Evolutionary conservation across 2,329 filamentous ascomycete species (phyloP), one percentile per base, ranked within the genome.

Genomic region (Arthrinium puccinioides): DNA sequence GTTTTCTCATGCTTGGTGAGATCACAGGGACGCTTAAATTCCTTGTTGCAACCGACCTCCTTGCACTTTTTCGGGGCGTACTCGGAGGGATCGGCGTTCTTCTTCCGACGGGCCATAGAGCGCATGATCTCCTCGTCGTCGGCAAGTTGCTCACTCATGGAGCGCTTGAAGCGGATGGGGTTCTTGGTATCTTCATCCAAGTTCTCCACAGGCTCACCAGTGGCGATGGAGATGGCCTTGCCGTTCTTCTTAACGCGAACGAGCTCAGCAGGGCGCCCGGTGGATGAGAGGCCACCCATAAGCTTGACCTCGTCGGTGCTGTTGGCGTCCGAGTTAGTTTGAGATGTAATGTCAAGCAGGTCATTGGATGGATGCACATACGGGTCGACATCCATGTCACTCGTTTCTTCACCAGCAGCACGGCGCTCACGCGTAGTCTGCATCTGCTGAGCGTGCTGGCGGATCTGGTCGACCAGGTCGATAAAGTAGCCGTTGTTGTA

Each of bases 1-100:
- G 90, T 97, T 72, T 97, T 98, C 67, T 94, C 85, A 64, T 98
- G 92, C 71, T 97, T 97, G 48, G 88, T 96, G 41, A 97, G 70
- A 60, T 98, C 92, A 62, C 92, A 97, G n/a, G 87, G 87, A 44
- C 92, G 82, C 64, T 92, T 94, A 69, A 97, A 97, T 61, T 90
- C 79, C 66, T 95, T 96, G 61, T 78, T 80, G 66, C 90, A 97
- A 27, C 77, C 76, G 5, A 70, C 69, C 56, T 88, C 77, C 44
- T 74, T 74, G 70, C 87, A 94, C 51, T 78, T 79, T 64, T 90
- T 82, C 39, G 78, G 84, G 32, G 86, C 80, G 34, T 90, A 79
- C 60, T 94, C 84, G 62, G 90, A 86, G 6, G 85, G 83, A 36
- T 80, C 83, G 24, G 87, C 87, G 42, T 90, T 90, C 77, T 95